Evolutionary conservation across 169 alveolate species (phyloP).

Genomic region (Plasmodium inui): DNA sequence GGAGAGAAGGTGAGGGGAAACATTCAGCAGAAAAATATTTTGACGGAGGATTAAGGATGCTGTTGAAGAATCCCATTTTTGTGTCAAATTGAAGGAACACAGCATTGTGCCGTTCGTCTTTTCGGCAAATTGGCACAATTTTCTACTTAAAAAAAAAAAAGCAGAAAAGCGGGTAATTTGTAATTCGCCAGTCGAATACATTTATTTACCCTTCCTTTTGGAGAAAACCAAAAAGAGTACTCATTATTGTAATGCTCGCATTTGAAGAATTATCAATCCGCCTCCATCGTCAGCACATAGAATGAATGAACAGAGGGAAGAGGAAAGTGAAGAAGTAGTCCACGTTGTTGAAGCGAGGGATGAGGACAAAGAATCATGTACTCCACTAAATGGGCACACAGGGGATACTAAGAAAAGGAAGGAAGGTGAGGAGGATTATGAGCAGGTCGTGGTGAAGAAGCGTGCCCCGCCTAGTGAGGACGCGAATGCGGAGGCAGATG

Average conservation of each 20-base stretch:
- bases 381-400: neutral
- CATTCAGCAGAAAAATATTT: neutral
- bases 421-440: neutral
- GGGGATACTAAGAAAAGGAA: neutral
- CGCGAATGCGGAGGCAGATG: neutral
- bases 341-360: neutral
- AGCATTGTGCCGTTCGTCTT: neutral
- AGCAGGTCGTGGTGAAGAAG: neutral
- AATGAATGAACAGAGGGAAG: neutral
- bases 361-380: neutral
- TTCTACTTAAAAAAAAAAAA: neutral
- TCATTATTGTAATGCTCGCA: neutral
- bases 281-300: neutral
- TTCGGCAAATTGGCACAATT: neutral
- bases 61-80: neutral
- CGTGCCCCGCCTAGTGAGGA: neutral
- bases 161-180: neutral
- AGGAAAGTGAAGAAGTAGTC: neutral
- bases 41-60: neutral
- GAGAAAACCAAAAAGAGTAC: neutral
- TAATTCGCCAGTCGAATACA: neutral
- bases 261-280: neutral
- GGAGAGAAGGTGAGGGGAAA: neutral
- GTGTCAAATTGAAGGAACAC: neutral
- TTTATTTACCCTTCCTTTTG: neutral